Conservation (phyloP, 2,329 filamentous ascomycete genomes). For the Aspergillus eucalypticola region DNA sequence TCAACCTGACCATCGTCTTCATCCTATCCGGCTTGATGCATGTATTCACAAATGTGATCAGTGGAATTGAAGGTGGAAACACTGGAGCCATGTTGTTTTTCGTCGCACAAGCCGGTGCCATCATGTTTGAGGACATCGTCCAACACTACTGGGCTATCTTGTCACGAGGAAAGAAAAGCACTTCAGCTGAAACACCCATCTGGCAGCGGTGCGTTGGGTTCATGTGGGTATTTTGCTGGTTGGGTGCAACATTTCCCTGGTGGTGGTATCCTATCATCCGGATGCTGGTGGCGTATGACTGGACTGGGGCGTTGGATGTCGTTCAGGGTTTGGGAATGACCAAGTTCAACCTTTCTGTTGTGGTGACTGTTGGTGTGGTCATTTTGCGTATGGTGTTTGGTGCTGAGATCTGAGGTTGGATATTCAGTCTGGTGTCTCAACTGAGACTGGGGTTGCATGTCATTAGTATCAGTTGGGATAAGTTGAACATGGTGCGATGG, state of each 20-base stretch:
- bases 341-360: neutral
- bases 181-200: neutral
- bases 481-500: too few species aligned
- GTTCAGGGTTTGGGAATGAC: neutral
- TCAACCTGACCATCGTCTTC: slow-evolving; percentile 32
- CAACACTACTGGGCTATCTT: slow-evolving; percentile 20
- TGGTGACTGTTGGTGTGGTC: neutral
- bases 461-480: neutral
- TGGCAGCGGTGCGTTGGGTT: slow-evolving; percentile 6
- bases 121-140: slow-evolving; percentile 33
- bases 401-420: neutral
- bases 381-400: neutral
- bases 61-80: slow-evolving; percentile 16
- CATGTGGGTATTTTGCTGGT: neutral
- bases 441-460: neutral
- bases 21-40: slow-evolving; percentile 31
- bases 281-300: neutral
- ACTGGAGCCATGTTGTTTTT: slow-evolving; percentile 29
- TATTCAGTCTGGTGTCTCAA: too few species aligned
- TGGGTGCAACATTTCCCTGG: neutral
- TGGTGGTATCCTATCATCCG: slow-evolving; percentile 5
- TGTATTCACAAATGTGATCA: slow-evolving; percentile 15
- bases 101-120: slow-evolving; percentile 21
- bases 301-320: neutral
- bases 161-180: neutral